Evolutionary conservation across 179 eudicot species (phyloP).

Genomic region (Spergularia azorica): DNA sequence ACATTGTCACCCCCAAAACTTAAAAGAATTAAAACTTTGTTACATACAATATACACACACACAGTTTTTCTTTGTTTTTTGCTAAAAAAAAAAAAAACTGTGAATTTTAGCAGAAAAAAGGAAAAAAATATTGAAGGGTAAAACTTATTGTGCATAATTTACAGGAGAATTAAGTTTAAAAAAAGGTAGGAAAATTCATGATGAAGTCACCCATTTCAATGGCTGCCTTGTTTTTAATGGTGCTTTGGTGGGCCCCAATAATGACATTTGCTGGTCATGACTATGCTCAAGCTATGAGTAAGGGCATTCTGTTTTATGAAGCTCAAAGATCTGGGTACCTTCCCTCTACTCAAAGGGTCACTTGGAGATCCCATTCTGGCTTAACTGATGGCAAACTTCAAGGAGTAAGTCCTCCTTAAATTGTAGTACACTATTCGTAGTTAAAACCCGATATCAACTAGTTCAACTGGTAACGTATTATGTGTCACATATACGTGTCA

Average conservation of each 20-base stretch:
- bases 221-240: slow-evolving; percentile 39
- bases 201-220: slow-evolving; percentile 32
- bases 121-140: not conserved
- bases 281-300: slow-evolving; percentile 75
- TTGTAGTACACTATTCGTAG: not conserved
- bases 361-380: slow-evolving; percentile 92
- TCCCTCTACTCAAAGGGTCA: slow-evolving; percentile 73
- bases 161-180: no score
- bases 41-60: not conserved
- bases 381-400: slow-evolving; percentile 72
- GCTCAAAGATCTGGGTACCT: slow-evolving; percentile 95
- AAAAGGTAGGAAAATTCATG: slow-evolving; percentile 36
- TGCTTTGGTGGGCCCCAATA: slow-evolving; percentile 26
- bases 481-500: not conserved
- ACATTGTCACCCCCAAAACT: slow-evolving; percentile 30
- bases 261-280: slow-evolving; percentile 68
- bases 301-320: slow-evolving; percentile 85
- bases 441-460: not conserved
- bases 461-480: not conserved
- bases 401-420: slow-evolving; percentile 49
- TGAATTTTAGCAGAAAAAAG: not conserved
- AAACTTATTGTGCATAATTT: not conserved
- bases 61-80: slow-evolving; percentile 2
- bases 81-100: not conserved
- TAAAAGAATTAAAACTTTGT: not conserved